A percentile compares a stretch with the other conserved stretches of the same genome.
Evolutionary conservation across 139 green algal genomes (phyloP).

Genomic region (Tetraselmis striata): DNA sequence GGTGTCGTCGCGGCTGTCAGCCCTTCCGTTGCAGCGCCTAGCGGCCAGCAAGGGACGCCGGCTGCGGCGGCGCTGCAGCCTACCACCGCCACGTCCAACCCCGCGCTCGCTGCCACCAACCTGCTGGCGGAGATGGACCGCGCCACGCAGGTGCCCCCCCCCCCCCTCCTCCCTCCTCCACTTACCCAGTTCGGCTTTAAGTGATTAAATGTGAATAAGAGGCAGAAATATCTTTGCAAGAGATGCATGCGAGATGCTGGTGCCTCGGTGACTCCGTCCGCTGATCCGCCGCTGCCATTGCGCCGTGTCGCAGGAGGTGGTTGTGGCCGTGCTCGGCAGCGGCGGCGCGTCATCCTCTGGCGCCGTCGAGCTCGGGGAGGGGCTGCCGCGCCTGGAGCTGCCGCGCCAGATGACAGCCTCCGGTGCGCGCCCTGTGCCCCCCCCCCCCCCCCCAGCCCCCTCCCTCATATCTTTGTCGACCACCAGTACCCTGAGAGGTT

Average conservation of each 20-base stretch:
- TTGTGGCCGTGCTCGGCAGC: not conserved
- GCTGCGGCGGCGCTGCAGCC: slow-evolving; percentile 34
- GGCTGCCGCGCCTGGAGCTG: not conserved
- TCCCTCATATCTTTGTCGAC: no score
- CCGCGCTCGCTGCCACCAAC: slow-evolving; percentile 69
- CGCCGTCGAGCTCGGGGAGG: not conserved
- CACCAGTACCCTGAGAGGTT: no score
- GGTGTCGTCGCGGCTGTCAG: not conserved
- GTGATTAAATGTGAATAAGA: no score
- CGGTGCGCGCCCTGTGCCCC: not conserved
- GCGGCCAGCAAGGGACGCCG: not conserved
- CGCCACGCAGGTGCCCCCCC: slow-evolving; percentile 47
- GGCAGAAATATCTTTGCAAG: no score
- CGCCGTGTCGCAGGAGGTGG: not conserved
- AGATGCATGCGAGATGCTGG: no score
- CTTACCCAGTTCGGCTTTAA: no score
- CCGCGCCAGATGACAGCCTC: not conserved
- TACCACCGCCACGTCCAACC: slow-evolving; percentile 56
- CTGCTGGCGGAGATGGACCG: slow-evolving; percentile 76
- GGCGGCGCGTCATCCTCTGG: no score
- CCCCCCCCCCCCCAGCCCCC: no score
- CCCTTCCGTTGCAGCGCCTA: not conserved
- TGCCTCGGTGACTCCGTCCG: no score
- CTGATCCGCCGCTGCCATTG: no score
- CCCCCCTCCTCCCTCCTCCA: not conserved